These are phyloP conservation scores for Naganishia onofrii DNA, from an alignment of 768 basidiomycete genomes.

Conservation along the genomic window DNA sequence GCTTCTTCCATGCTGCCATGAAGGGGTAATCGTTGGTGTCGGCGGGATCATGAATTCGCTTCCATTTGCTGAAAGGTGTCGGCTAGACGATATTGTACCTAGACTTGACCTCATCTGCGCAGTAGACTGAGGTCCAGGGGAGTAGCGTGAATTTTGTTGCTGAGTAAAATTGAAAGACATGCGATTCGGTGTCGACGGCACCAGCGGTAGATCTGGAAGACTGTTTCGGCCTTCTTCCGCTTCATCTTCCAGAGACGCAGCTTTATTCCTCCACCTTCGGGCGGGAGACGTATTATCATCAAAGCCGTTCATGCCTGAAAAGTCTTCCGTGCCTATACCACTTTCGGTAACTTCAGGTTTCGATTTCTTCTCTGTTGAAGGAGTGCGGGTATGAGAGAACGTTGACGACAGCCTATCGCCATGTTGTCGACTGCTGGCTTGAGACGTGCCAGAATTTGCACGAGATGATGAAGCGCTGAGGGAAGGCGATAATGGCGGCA, in stretches of 20 bases:
- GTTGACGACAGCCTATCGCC: background rate
- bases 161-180: constrained; percentile 8
- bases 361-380: background rate
- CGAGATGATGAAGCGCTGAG: background rate
- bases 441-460: constrained; percentile 3
- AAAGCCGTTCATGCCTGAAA: background rate
- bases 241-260: constrained; percentile 1
- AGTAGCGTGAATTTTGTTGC: constrained; percentile 8
- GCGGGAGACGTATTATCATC: constrained; percentile 6
- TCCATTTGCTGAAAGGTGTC: background rate
- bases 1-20: constrained; percentile 39
- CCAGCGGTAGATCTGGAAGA: constrained; percentile 27
- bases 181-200: constrained; percentile 16
- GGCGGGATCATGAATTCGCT: constrained; percentile 21
- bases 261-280: background rate
- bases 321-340: constrained; percentile 1
- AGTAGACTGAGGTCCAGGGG: background rate
- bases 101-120: background rate
- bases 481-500: constrained; percentile 13
- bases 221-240: constrained; percentile 23
- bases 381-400: background rate
- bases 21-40: constrained; percentile 20
- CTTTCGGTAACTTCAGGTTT: background rate
- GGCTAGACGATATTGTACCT: background rate
- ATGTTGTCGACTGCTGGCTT: background rate